phyloP scores from a whole-genome alignment of 2,329 filamentous ascomycete species.

The Hypoxylon sp. region DNA sequence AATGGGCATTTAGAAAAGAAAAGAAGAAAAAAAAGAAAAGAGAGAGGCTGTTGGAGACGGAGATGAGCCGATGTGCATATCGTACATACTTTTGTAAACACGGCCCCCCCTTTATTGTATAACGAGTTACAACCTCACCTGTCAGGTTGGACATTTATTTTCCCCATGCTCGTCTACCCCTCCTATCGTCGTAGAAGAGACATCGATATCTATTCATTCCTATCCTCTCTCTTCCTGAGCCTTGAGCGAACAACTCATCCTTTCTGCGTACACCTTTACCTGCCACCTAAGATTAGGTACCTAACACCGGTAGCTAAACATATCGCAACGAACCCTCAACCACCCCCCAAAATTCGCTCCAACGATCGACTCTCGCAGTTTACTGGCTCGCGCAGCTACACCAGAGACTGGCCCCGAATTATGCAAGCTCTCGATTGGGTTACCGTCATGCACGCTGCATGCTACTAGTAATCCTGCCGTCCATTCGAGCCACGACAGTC shows the following conservation, averaged over 20 bases:
- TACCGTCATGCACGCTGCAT: constrained; percentile 47
- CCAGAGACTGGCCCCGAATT: constrained; percentile 41
- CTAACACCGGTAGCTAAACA: too few relatives aligned
- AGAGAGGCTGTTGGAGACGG: too few relatives aligned
- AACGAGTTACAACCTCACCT: too few relatives aligned
- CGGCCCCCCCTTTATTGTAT: too few relatives aligned
- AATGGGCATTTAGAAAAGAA: too few relatives aligned
- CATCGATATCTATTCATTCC: too few relatives aligned
- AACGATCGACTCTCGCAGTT: constrained; percentile 17
- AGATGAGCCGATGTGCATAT: too few relatives aligned
- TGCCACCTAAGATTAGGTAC: too few relatives aligned
- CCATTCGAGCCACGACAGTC: constrained; percentile 50
- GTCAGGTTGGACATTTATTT: too few relatives aligned
- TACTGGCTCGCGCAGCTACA: constrained; percentile 37
- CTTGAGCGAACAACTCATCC: constrained; percentile 16
- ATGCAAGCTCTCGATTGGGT: constrained; percentile 47
- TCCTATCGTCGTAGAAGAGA: background rate
- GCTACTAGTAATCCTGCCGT: constrained; percentile 44
- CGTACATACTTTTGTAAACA: too few relatives aligned
- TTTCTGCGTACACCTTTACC: constrained; percentile 6
- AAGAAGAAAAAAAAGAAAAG: too few relatives aligned
- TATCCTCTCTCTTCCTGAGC: background rate
- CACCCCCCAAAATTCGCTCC: constrained; percentile 4
- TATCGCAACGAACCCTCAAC: background rate
- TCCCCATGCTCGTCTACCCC: too few relatives aligned